Evolutionary conservation across 129 eudicot species (phyloP).

Genomic region (Scalesia atractyloides): DNA sequence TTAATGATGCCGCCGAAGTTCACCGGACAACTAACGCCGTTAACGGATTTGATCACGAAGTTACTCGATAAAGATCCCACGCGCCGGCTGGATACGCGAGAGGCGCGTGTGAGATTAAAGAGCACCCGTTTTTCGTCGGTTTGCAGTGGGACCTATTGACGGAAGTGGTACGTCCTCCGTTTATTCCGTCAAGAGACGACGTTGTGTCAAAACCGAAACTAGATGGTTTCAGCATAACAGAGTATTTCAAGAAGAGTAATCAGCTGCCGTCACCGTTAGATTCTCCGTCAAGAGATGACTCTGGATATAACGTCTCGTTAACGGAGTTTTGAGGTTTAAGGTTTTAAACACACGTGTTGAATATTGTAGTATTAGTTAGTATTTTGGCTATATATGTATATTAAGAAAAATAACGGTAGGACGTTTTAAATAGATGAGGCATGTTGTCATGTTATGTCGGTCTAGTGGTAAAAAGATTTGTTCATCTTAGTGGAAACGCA

Average conservation of each 20-base stretch:
- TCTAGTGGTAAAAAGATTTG: no score
- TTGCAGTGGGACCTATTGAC: slow-evolving; percentile 74
- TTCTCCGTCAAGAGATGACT: slow-evolving; percentile 63
- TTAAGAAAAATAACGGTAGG: slow-evolving; percentile 34
- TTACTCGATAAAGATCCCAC: slow-evolving; percentile 73
- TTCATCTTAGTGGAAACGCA: no score
- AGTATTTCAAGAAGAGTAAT: slow-evolving; percentile 55
- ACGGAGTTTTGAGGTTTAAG: slow-evolving; percentile 74
- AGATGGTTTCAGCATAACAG: slow-evolving; percentile 44
- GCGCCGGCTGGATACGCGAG: slow-evolving; percentile 61
- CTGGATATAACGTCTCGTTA: slow-evolving; percentile 50
- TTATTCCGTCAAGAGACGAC: slow-evolving; percentile 56
- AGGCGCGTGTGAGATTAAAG: slow-evolving; percentile 78
- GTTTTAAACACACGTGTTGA: slow-evolving; percentile 38
- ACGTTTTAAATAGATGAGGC: slow-evolving; percentile 24
- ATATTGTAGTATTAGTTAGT: no score
- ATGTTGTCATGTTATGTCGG: no score
- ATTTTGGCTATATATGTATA: no score
- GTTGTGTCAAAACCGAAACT: slow-evolving; percentile 24
- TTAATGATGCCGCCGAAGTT: slow-evolving; percentile 59
- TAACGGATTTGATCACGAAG: slow-evolving; percentile 66
- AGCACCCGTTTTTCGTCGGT: slow-evolving; percentile 67
- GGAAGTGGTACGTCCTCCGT: slow-evolving; percentile 84
- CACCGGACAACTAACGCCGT: slow-evolving; percentile 51
- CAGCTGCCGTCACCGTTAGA: slow-evolving; percentile 55